Base-by-base conservation (phyloP, 1,284 basidiomycete genomes). In the Hymenochaete sp. region DNA sequence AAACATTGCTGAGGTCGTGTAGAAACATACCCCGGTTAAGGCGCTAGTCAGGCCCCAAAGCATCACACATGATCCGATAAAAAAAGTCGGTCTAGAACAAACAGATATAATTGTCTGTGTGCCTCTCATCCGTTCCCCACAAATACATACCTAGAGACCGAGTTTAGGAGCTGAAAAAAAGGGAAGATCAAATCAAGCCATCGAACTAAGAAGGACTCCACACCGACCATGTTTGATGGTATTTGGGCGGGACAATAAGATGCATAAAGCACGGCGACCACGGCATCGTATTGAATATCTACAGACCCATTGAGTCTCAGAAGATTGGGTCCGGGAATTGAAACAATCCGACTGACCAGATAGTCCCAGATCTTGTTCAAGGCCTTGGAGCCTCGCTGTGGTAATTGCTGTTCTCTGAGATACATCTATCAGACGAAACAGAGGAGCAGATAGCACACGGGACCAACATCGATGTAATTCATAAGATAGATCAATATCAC, bases 401-500 rank as follows among this genome's bases (percentile, higher is more conserved):
- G 75, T 73, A 4, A 82, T 63, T 0, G 75, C 78, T 22, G 70
- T 73, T 14, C 79, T 70, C 78, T 82, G 44, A 11, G 27, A 18
- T 19, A 10, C 6, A 4, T 21, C 6, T 16, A 33, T 32, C 19
- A 43, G 26, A 9, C 11, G 18, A 32, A 38, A 21, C 31, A 4
- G 22, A 32, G 27, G 18, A 14, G 31, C 52, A 4, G n/a, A n/a
- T 14, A 10, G 24, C 8, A 1, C 11, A 8, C 16, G 49, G 41
- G 14, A 62, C 71, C 45, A 48, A 80, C 79, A 55, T 81, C 77
- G 43, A 82, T 79, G 53, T 79, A 82, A 53, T 82, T 82, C 74
- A 82, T 73, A 46, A 82, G 67, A 53, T 69, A 81, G 45, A 82
- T 77, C 24, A 78, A 32, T 32, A 76, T 67, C 44, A 82, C 73